phyloP scores from a whole-genome alignment of 345 rosid genomes.

The Hypericum androsaemum region DNA sequence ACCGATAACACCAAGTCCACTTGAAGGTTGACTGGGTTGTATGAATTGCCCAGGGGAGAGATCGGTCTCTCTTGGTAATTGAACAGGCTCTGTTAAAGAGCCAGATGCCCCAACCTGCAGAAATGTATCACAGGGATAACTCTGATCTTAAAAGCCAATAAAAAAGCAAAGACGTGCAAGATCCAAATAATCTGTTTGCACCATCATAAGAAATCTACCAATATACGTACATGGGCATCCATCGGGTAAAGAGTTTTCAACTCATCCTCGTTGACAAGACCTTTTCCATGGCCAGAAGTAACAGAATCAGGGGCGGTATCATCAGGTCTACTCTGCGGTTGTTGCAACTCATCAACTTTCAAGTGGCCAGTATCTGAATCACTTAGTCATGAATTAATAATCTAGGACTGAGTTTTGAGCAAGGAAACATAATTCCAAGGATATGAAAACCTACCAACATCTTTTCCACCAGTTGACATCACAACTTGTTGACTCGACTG shows the following conservation, averaged over 20 bases:
- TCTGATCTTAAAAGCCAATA: neutral
- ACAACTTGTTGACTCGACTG: slow-evolving; percentile 59
- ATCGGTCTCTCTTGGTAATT: slow-evolving; percentile 56
- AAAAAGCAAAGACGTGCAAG: neutral
- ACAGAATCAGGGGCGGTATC: slow-evolving; percentile 49
- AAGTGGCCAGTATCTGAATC: slow-evolving; percentile 44
- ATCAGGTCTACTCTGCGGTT: slow-evolving; percentile 48
- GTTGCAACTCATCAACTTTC: slow-evolving; percentile 61
- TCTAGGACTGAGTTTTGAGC: neutral
- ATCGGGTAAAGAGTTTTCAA: slow-evolving; percentile 31
- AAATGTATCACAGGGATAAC: neutral
- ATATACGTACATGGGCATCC: slow-evolving; percentile 42
- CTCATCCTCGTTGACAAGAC: slow-evolving; percentile 58
- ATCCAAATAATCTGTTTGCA: slow-evolving; percentile 3
- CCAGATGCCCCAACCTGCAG: slow-evolving; percentile 56
- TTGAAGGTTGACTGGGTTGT: slow-evolving; percentile 57
- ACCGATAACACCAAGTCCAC: slow-evolving; percentile 79
- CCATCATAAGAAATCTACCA: slow-evolving; percentile 2
- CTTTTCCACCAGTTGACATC: slow-evolving; percentile 37
- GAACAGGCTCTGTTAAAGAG: slow-evolving; percentile 54
- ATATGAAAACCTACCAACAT: slow-evolving; percentile 31
- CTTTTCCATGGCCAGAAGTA: slow-evolving; percentile 36
- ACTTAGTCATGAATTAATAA: slow-evolving; percentile 14
- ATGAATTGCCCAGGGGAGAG: slow-evolving; percentile 86
- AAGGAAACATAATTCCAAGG: neutral